Evolutionary conservation across 2,329 filamentous ascomycete species (phyloP).

Genomic region (Ophiostoma sp.): DNA sequence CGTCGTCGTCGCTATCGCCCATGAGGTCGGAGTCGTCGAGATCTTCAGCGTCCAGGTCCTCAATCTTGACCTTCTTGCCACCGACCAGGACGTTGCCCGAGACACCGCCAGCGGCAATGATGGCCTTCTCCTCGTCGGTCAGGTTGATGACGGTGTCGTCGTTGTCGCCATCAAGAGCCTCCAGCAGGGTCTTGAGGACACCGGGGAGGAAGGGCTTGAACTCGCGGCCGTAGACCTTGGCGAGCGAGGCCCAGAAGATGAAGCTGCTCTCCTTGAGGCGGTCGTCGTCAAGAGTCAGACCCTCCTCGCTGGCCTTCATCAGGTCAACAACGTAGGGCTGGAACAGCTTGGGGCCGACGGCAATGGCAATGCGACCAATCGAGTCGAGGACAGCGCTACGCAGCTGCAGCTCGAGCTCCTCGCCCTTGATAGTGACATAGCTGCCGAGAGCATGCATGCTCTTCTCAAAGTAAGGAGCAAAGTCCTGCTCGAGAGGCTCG

Average conservation of each 20-base stretch:
- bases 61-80: slow-evolving; percentile 83
- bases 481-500: slow-evolving; percentile 76
- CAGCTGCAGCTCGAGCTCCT: slow-evolving; percentile 84
- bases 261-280: slow-evolving; percentile 94
- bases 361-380: slow-evolving; percentile 87
- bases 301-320: slow-evolving; percentile 91
- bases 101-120: slow-evolving; percentile 54
- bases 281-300: slow-evolving; percentile 82
- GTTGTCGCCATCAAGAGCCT: slow-evolving; percentile 83
- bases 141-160: slow-evolving; percentile 81
- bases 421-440: slow-evolving; percentile 83
- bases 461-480: slow-evolving; percentile 86
- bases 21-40: slow-evolving; percentile 57
- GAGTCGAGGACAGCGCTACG: slow-evolving; percentile 88
- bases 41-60: slow-evolving; percentile 56
- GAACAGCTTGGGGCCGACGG: slow-evolving; percentile 83
- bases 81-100: slow-evolving; percentile 33
- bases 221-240: slow-evolving; percentile 87
- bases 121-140: slow-evolving; percentile 70
- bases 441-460: slow-evolving; percentile 87
- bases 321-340: slow-evolving; percentile 87
- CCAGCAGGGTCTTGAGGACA: slow-evolving; percentile 76
- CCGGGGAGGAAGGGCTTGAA: slow-evolving; percentile 77
- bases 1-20: slow-evolving; percentile 62
- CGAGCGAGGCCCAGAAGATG: slow-evolving; percentile 92